Conservation (phyloP, 441 rosid species). For the Populus hybrid region DNA sequence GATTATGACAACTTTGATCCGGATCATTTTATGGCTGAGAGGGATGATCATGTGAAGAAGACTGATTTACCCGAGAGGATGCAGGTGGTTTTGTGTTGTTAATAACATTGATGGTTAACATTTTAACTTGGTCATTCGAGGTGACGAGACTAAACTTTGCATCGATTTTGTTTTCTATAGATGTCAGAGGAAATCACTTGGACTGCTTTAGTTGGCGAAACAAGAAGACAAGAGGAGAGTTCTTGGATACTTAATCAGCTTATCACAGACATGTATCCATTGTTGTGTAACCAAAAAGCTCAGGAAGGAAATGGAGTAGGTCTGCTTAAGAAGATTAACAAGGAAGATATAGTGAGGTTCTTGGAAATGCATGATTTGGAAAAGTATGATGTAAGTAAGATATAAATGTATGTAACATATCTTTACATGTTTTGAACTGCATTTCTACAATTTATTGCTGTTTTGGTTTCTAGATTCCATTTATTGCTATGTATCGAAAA, state of each 20-base stretch:
- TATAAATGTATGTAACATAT: too few species aligned
- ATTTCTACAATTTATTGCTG: too few species aligned
- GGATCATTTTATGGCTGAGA: constrained; percentile 75
- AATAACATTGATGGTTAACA: neutral
- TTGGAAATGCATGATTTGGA: too few species aligned
- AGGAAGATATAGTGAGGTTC: constrained; percentile 43
- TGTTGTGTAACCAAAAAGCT: constrained; percentile 19
- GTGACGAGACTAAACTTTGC: neutral
- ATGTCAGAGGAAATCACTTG: constrained; percentile 17
- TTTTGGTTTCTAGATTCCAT: too few species aligned
- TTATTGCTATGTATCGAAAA: too few species aligned
- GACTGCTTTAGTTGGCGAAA: constrained; percentile 33
- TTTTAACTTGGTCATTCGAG: neutral
- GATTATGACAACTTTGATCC: constrained; percentile 39
- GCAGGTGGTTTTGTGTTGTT: constrained; percentile 44
- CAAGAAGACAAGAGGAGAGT: constrained; percentile 57
- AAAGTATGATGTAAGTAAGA: constrained; percentile 40
- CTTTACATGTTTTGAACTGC: too few species aligned
- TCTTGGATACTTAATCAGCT: constrained; percentile 68
- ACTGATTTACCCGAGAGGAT: constrained; percentile 78
- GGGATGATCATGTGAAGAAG: constrained; percentile 58
- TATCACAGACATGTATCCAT: neutral
- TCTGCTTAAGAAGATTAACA: constrained; percentile 34
- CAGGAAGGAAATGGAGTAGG: constrained; percentile 24
- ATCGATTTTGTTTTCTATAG: neutral